phyloP scores from a whole-genome alignment of 2,329 filamentous ascomycete species.

The Mariannaea elegans region DNA sequence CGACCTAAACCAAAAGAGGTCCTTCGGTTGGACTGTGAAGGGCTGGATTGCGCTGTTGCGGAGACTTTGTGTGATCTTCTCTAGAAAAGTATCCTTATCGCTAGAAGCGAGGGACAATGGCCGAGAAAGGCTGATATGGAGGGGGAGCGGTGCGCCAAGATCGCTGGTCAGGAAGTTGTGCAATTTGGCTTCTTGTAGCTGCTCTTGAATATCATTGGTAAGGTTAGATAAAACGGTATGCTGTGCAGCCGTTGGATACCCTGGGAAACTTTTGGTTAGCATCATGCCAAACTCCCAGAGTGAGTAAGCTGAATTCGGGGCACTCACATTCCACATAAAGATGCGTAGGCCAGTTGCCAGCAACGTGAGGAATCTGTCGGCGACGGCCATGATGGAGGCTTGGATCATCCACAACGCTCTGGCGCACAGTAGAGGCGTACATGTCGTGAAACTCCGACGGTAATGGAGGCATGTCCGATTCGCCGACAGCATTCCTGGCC shows the following conservation, averaged over 20 bases:
- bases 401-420: slow-evolving; percentile 83
- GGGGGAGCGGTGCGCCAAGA: slow-evolving; percentile 77
- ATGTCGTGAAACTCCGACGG: slow-evolving; percentile 86
- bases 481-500: slow-evolving; percentile 10
- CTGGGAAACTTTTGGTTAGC: slow-evolving; percentile 64
- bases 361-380: slow-evolving; percentile 82
- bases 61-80: slow-evolving; percentile 58
- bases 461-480: slow-evolving; percentile 71
- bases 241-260: slow-evolving; percentile 62
- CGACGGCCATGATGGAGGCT: slow-evolving; percentile 85
- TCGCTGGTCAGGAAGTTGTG: slow-evolving; percentile 79
- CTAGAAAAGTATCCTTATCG: slow-evolving; percentile 75
- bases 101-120: slow-evolving; percentile 78
- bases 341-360: slow-evolving; percentile 93
- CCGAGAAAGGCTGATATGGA: slow-evolving; percentile 91
- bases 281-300: slow-evolving; percentile 9
- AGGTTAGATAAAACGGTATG: slow-evolving; percentile 56
- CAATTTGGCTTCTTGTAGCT: slow-evolving; percentile 54
- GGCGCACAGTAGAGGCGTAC: slow-evolving; percentile 83
- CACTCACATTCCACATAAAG: slow-evolving; percentile 89
- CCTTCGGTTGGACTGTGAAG: slow-evolving; percentile 51
- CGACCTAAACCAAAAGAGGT: slow-evolving; percentile 60
- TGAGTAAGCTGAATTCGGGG: no score
- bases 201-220: slow-evolving; percentile 48
- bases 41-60: slow-evolving; percentile 32